phyloP scores from a whole-genome alignment of 2,329 filamentous ascomycete genomes.

The Scytalidium sp. region DNA sequence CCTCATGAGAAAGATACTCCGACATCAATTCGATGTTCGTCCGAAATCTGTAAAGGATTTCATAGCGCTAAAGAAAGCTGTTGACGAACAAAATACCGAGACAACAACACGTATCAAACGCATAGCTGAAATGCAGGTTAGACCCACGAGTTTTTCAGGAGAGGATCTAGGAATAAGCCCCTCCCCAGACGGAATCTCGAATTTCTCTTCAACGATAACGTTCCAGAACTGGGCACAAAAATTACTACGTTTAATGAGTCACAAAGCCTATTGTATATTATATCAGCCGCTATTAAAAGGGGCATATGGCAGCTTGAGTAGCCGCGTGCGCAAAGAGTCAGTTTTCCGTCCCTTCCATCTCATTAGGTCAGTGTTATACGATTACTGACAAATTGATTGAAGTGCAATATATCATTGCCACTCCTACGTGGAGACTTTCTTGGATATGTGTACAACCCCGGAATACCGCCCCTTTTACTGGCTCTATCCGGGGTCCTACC shows the following conservation, averaged over 20 bases:
- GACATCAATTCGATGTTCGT: slow-evolving; percentile 1
- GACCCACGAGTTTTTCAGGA: neutral
- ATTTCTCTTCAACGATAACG: neutral
- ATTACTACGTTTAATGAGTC: slow-evolving; percentile 18
- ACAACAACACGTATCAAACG: neutral
- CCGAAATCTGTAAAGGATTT: slow-evolving; percentile 2
- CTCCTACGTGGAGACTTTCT: slow-evolving; percentile 20
- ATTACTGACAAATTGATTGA: neutral
- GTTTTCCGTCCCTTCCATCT: slow-evolving; percentile 3
- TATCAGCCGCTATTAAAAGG: slow-evolving; percentile 17
- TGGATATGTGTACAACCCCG: slow-evolving; percentile 17
- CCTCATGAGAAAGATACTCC: slow-evolving; percentile 1
- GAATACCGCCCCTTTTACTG: slow-evolving; percentile 18
- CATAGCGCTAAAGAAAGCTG: neutral
- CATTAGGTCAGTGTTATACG: slow-evolving; percentile 1
- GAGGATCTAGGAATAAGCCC: neutral
- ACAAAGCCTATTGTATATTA: slow-evolving; percentile 20
- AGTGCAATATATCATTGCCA: slow-evolving; percentile 21
- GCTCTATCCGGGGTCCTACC: slow-evolving; percentile 23
- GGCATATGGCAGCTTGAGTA: neutral
- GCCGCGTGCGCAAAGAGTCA: slow-evolving; percentile 1
- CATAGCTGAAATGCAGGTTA: neutral
- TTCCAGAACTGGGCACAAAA: slow-evolving; percentile 1
- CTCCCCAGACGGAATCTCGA: neutral
- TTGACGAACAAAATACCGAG: neutral